Evolutionary conservation across 805 yeast species (phyloP).

Genomic region (Ogataea corticis): DNA sequence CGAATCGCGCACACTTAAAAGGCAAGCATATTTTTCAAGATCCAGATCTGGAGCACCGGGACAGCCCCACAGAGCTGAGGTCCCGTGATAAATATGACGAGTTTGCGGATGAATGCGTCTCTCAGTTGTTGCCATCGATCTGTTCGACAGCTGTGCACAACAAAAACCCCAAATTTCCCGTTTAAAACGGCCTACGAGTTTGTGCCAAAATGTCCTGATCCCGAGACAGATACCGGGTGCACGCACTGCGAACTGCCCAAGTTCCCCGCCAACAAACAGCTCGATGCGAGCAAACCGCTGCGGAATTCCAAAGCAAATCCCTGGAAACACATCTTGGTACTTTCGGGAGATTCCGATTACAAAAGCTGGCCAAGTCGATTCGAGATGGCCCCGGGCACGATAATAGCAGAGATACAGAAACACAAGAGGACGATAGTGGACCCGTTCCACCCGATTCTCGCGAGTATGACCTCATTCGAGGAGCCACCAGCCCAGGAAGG

Average conservation of each 20-base stretch:
- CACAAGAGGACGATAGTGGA: constrained; percentile 37
- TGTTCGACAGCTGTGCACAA: background rate
- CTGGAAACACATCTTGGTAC: constrained; percentile 57
- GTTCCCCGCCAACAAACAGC: constrained; percentile 45
- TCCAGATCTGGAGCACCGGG: background rate
- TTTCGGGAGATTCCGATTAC: constrained; percentile 43
- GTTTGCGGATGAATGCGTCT: too few relatives aligned
- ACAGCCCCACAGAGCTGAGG: too few relatives aligned
- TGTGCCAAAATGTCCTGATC: constrained; percentile 46
- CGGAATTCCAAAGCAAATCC: constrained; percentile 49
- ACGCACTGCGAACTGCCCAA: constrained; percentile 49
- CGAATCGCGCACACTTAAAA: background rate
- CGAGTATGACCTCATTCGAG: constrained; percentile 45
- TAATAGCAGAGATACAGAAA: constrained; percentile 41
- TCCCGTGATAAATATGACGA: too few relatives aligned
- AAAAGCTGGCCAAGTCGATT: constrained; percentile 50
- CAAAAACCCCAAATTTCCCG: background rate
- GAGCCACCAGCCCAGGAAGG: constrained; percentile 28
- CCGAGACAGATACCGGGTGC: constrained; percentile 59
- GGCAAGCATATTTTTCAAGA: background rate
- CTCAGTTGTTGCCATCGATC: too few relatives aligned
- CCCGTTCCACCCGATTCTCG: constrained; percentile 50
- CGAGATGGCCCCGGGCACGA: constrained; percentile 46
- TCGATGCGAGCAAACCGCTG: constrained; percentile 41
- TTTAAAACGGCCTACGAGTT: constrained; percentile 12